Evolutionary conservation across 2,329 filamentous ascomycete genomes (phyloP), one percentile per base, ranked within the genome.

Genomic region (Penicillium brasilianum): DNA sequence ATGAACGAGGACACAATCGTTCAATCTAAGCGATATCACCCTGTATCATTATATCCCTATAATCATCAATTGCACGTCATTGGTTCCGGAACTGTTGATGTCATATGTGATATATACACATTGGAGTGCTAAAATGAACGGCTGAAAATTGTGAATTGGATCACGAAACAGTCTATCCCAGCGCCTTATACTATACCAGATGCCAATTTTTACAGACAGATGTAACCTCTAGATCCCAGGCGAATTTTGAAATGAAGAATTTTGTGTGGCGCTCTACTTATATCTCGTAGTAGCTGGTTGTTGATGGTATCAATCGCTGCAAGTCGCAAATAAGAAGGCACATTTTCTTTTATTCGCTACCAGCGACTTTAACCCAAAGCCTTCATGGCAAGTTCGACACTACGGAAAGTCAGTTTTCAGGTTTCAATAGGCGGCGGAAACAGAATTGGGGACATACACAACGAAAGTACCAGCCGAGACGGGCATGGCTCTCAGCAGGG

Each of bases 381-480:
- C 68, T 78, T 79, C 80, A 81, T 82, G 25, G 78, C 73, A 58
- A 81, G 69, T 66, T 82, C 80, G 57, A 81, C 80, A 66, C 80
- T 82, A 61, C 13, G 55, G 18, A 4, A 18, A 53, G 48, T 67
- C 55, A 71, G 66, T 44, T 57, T 36, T 18, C 5, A 46, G 51
- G 3, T 25, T 2, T 25, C 6, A 14, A 25, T 5, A 32, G n/a
- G 36, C 9, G 13, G 18, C 25, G 7, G 7, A 14, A n/a, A 51
- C 14, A 48, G 32, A 13, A 48, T 28, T 28, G 25, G 25, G 25
- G 18, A 52, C 57, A 16, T 77, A 85, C 68, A 95, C 93, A 32
- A 92, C 92, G 84, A 99, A 99, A 1, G 95, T 99, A n/a, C 94
- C 94, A 1, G 94, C 95, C 77, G 91, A 95, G 51, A 99, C 95